These are phyloP conservation scores for Ustilago bromivora DNA, from an alignment of 1,284 basidiomycete species.

Conservation along the genomic window DNA sequence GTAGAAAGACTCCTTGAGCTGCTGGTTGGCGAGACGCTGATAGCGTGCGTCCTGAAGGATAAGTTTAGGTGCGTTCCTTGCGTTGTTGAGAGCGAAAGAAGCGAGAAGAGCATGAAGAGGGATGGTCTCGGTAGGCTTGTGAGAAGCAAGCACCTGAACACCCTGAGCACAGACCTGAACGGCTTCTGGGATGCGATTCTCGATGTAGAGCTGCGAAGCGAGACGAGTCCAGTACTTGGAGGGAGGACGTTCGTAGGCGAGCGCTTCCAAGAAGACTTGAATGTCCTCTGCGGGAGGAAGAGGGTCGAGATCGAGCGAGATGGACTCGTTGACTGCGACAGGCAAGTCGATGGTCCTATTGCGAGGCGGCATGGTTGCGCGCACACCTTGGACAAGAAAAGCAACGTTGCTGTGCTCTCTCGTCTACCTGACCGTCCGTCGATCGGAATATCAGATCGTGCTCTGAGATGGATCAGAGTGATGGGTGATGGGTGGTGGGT, in stretches of 20 bases:
- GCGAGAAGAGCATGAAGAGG: slow-evolving; percentile 58
- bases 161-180: slow-evolving; percentile 50
- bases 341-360: slow-evolving; percentile 58
- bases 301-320: slow-evolving; percentile 61
- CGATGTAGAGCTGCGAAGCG: slow-evolving; percentile 56
- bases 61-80: slow-evolving; percentile 60
- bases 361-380: slow-evolving; percentile 42
- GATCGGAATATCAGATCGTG: not conserved
- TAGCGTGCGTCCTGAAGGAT: slow-evolving; percentile 61
- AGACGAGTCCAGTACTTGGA: slow-evolving; percentile 62
- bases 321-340: slow-evolving; percentile 59
- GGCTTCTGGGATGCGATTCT: slow-evolving; percentile 52
- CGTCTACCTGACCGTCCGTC: not conserved
- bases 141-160: slow-evolving; percentile 47
- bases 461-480: not conserved
- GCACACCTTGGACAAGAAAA: not conserved
- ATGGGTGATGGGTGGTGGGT: not conserved
- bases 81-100: slow-evolving; percentile 50
- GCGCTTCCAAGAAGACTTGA: slow-evolving; percentile 60
- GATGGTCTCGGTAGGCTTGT: slow-evolving; percentile 52
- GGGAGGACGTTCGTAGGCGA: slow-evolving; percentile 57
- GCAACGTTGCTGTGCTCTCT: not conserved
- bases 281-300: slow-evolving; percentile 60
- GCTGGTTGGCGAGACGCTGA: slow-evolving; percentile 50
- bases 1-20: slow-evolving; percentile 53